A percentile compares a stretch with the other conserved stretches of the same genome.
These are phyloP conservation scores for Stellera chamaejasme DNA, from an alignment of 345 rosid species.

Conservation along the genomic window DNA sequence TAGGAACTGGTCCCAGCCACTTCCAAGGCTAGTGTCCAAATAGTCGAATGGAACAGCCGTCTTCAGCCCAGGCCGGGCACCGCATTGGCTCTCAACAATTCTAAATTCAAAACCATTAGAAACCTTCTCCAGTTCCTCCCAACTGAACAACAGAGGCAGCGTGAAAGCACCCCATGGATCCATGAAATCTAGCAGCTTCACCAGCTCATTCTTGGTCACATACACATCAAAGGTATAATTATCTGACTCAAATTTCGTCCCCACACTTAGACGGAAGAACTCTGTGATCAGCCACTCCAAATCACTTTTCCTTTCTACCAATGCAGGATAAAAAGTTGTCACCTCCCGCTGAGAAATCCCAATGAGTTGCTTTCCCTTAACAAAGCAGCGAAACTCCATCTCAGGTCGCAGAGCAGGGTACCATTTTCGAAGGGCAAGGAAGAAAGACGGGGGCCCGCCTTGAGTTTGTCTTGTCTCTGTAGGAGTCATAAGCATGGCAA, in stretches of 20 bases:
- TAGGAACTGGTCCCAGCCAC: conserved; percentile 79
- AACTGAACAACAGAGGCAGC: conserved; percentile 54
- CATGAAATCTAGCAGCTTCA: conserved; percentile 72
- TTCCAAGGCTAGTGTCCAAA: conserved; percentile 50
- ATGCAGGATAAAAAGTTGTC: conserved; percentile 61
- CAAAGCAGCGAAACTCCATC: conserved; percentile 83
- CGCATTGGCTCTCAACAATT: conserved; percentile 54
- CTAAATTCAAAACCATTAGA: conserved; percentile 33
- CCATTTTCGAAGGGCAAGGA: conserved; percentile 79
- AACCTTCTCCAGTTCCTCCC: conserved; percentile 66
- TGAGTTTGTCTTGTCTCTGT: conserved; percentile 35
- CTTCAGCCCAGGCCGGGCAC: conserved; percentile 55
- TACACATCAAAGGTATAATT: conserved; percentile 65
- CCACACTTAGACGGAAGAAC: conserved; percentile 35
- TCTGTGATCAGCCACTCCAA: conserved; percentile 32
- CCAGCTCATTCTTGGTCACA: conserved; percentile 35
- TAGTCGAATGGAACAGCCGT: conserved; percentile 69
- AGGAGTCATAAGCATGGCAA: conserved; percentile 71
- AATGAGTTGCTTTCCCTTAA: conserved; percentile 37
- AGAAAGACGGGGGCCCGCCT: conserved; percentile 60
- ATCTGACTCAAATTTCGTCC: conserved; percentile 44
- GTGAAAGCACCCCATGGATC: conserved; percentile 84
- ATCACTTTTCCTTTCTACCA: conserved; percentile 32
- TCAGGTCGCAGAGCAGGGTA: conserved; percentile 51
- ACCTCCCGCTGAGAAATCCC: conserved; percentile 74